These are phyloP conservation scores for Globisporangium middletonii DNA, from an alignment of 352 stramenopile genomes.

Conservation along the genomic window DNA sequence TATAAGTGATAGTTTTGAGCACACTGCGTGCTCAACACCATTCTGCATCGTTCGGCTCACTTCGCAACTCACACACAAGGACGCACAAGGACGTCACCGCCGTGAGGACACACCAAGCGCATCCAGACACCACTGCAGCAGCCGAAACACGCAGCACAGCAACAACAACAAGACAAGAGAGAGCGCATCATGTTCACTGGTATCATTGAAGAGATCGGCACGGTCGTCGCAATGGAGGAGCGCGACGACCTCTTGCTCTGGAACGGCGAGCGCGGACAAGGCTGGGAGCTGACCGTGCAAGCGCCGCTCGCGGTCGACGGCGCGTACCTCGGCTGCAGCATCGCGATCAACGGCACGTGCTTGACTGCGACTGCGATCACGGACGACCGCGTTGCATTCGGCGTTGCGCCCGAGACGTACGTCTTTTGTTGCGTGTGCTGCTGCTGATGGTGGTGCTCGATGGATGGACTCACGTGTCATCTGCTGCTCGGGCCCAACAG, in stretches of 20 bases:
- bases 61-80: too few relatives aligned
- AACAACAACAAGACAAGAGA: too few relatives aligned
- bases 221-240: slow-evolving; percentile 89
- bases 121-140: too few relatives aligned
- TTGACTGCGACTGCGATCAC: slow-evolving; percentile 94
- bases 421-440: slow-evolving; percentile 2
- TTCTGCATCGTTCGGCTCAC: too few relatives aligned
- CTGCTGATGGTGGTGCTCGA: not conserved
- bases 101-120: too few relatives aligned
- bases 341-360: slow-evolving; percentile 97
- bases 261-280: slow-evolving; percentile 89
- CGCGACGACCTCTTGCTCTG: slow-evolving; percentile 92
- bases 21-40: too few relatives aligned
- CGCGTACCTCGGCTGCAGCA: slow-evolving; percentile 91
- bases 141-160: too few relatives aligned
- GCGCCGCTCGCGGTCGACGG: slow-evolving; percentile 77
- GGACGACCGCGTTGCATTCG: slow-evolving; percentile 85
- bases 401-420: slow-evolving; percentile 93
- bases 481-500: slow-evolving; percentile 12
- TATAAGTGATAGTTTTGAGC: too few relatives aligned
- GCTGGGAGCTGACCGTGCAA: slow-evolving; percentile 87
- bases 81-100: too few relatives aligned
- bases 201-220: slow-evolving; percentile 98
- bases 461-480: not conserved
- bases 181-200: slow-evolving; percentile 91